Base-by-base conservation (phyloP, 2,329 filamentous ascomycete species). In the Nemania bipapillata region DNA sequence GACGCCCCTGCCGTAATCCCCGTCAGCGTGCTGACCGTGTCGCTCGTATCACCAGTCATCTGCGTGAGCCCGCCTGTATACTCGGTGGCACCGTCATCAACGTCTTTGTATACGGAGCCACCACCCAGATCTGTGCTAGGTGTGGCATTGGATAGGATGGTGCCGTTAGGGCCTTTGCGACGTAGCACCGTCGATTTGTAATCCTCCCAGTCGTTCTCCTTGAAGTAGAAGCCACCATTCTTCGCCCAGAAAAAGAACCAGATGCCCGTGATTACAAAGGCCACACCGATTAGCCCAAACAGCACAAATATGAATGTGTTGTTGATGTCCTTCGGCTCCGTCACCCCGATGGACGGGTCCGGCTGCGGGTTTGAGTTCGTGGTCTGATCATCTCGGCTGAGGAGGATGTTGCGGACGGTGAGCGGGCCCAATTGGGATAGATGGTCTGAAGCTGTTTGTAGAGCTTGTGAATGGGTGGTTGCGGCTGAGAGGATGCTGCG, bases 191-290 rank as follows among this genome's bases (percentile, higher is more conserved):
- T 97, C 1, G 92, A 91, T 80, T 98, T 98, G 88, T 99, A 99
- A 77, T 99, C 96, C 5, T 98, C 95, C 95, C 96, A 99, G 81
- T 99, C 96, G 40, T 89, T 86, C 71, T 96, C 84, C 54, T 87
- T 87, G 86, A 94, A 98, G 71, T 92, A 84, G 83, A 98, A 97
- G 15, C 96, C 96, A 70, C 96, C 96, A 75, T 98, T 97, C 82
- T 92, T 95, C 65, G 95, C 95, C 92, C 93, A 96, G 86, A 97
- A 97, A 87, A 99, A 98, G 86, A 99, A 97, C 94, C 96, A 99
- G 77, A 98, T 93, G 26, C 86, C 88, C 0, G 85, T 87, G 3
- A 92, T 67, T 26, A 96, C 91, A 77, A 98, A 91, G 35, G 83
- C 88, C 0, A 90, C 89, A 37, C 92, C 93, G 60, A 98, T 89